Base-by-base conservation (phyloP, 805 yeast genomes). In the Yarrowia deformans region DNA sequence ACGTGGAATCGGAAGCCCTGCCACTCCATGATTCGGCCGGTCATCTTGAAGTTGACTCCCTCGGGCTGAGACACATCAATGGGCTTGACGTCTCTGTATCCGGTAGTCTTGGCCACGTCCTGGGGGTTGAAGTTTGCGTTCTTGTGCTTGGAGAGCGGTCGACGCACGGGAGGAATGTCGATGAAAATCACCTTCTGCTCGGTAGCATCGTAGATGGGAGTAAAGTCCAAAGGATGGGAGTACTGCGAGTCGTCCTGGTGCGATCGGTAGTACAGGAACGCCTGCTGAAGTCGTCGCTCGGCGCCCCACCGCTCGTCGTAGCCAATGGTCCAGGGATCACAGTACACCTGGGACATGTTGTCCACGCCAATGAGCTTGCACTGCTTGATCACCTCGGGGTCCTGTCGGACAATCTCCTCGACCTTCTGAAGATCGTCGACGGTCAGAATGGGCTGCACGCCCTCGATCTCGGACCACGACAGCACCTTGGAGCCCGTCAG, bases 251-350 rank as follows among this genome's bases (percentile, higher is more conserved):
- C 95, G 76, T 90, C 91, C 79, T 88, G 92, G 76, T 87, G 81
- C 14, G 87, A 81, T 81, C 93, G 84, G 84, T 88, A 90, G 82
- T 88, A 90, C 84, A 90, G 84, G 78, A 90, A 83, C 50, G 93
- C 93, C 79, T 90, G 95, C 79, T 90, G 94, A 71, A 90, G 83
- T 79, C 95, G 84, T 77, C 85, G 84, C 63, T 86, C 83, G 56
- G 89, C 85, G 54, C 94, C 94, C 90, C 91, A 90, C 80, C 94
- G 84, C 80, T 85, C 90, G 76, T 87, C 90, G 74, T 85, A 87
- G 60, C 90, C 90, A 75, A 87, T 87, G 40, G 90, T 85, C 90
- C 90, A 87, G 66, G 89, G 88, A 75, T 87, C 89, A 79, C 89
- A 87, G 80, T 85, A 86, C 58, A 86, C 81, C 71, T 84, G 82